A percentile compares a stretch with the other conserved stretches of the same genome.
Evolutionary conservation across 1,139 yeast genomes (phyloP).

Genomic region (Candida anutae): DNA sequence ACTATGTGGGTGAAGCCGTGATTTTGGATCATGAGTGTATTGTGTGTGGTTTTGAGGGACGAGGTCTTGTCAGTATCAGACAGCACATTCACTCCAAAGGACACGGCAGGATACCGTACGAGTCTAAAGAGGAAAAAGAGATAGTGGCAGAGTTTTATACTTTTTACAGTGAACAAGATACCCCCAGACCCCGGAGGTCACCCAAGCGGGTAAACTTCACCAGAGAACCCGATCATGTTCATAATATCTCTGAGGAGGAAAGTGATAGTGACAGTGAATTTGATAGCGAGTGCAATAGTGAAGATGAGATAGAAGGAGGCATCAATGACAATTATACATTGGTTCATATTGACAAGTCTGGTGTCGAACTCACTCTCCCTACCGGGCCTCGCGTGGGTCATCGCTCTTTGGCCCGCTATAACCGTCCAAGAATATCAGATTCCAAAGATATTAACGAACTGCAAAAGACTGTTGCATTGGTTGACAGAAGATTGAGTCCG

Average conservation of each 20-base stretch:
- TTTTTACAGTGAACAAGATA: constrained; percentile 18
- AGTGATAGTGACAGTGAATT: constrained; percentile 11
- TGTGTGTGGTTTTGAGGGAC: constrained; percentile 48
- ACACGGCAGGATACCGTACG: constrained; percentile 49
- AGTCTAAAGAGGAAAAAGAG: constrained; percentile 35
- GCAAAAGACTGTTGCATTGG: constrained; percentile 28
- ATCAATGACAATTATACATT: constrained; percentile 22
- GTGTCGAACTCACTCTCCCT: constrained; percentile 37
- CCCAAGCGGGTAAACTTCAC: constrained; percentile 14
- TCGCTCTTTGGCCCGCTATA: constrained; percentile 36
- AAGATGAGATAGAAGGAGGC: constrained; percentile 4
- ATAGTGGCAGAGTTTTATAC: constrained; percentile 37
- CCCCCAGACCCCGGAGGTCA: too few species aligned
- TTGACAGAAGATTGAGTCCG: constrained; percentile 34
- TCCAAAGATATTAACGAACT: constrained; percentile 22
- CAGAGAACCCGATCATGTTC: too few species aligned
- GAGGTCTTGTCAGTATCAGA: constrained; percentile 40
- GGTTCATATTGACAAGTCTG: constrained; percentile 31
- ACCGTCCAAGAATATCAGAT: constrained; percentile 29
- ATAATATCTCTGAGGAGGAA: constrained; percentile 8
- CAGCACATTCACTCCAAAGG: constrained; percentile 48
- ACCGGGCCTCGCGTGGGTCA: constrained; percentile 45
- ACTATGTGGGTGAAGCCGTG: constrained; percentile 36
- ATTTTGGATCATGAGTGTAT: constrained; percentile 42
- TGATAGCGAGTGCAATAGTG: constrained; percentile 14